phyloP scores from a whole-genome alignment of 495 filamentous ascomycete genomes.

The Ascodesmis nigricans region DNA sequence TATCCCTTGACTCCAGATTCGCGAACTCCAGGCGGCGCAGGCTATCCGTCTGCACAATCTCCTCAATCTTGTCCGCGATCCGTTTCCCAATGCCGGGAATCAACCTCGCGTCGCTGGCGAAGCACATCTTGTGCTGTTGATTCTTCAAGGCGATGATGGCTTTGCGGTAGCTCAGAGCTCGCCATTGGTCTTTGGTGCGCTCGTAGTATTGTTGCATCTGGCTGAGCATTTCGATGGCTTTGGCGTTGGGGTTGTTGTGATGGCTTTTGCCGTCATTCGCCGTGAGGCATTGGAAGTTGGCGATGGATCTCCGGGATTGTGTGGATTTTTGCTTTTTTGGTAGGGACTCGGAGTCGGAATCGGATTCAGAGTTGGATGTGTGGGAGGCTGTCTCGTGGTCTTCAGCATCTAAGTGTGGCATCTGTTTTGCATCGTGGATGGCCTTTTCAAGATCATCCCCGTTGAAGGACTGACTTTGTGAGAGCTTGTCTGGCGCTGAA shows the following conservation, averaged over 20 bases:
- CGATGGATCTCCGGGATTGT: slow-evolving; percentile 7
- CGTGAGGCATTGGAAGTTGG: slow-evolving; percentile 43
- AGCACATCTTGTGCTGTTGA: slow-evolving; percentile 42
- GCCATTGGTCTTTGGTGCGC: slow-evolving; percentile 57
- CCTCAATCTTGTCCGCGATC: slow-evolving; percentile 73
- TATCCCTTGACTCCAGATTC: slow-evolving; percentile 39
- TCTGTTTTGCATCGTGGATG: slow-evolving; percentile 33
- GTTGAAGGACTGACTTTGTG: background rate
- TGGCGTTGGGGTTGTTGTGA: slow-evolving; percentile 38
- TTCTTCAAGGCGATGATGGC: slow-evolving; percentile 49
- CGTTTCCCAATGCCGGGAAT: slow-evolving; percentile 54
- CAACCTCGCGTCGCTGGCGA: slow-evolving; percentile 40
- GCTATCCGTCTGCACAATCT: slow-evolving; percentile 53
- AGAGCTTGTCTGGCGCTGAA: background rate
- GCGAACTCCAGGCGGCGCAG: slow-evolving; percentile 51
- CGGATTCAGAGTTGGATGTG: slow-evolving; percentile 4
- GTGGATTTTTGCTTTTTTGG: slow-evolving; percentile 3
- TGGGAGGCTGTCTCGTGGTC: background rate
- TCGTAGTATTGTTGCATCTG: slow-evolving; percentile 69
- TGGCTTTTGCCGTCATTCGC: slow-evolving; percentile 28
- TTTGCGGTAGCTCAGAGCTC: slow-evolving; percentile 54
- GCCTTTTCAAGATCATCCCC: slow-evolving; percentile 34
- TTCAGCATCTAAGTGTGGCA: slow-evolving; percentile 31
- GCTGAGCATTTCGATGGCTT: slow-evolving; percentile 27
- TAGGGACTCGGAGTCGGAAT: background rate